Evolutionary conservation across 2,329 filamentous ascomycete species (phyloP), one percentile per base, ranked within the genome.

Genomic region (Cladosporium halotolerans): DNA sequence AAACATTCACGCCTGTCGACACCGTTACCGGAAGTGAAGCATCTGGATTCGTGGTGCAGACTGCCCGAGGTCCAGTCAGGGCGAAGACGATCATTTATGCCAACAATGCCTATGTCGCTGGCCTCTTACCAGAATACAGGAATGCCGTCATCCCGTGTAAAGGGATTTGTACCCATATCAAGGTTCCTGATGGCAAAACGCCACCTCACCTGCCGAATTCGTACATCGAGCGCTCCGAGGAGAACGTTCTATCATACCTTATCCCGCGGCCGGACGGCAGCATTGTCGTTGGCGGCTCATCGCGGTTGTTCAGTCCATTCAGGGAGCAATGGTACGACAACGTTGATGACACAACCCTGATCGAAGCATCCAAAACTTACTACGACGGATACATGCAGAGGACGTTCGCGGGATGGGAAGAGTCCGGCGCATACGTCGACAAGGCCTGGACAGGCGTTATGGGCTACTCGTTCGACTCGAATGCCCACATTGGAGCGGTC

Each of bases 1-100:
- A 90, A 68, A 89, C 86, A 3, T 81, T 77, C 53, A 90, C 87
- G 6, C 80, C 85, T 0, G 86, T 83, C 1, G 57, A 54, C 4
- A 23, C 56, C 1, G 58, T 69, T 5, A 57, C 60, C 8, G 16
- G 16, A 18, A 18, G 16, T 18, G 16, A 18, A 18, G 16, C 16
- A 18, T 18, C 16, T 18, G 16, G 16, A 3, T 18, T 18, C 16
- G 16, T 18, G 7, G 45, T 34, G 9, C 33, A 34, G 13, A 34
- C 33, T 13, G 9, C 33, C 33, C 33, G 33, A 34, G 33, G 33
- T 34, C 33, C 33, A 1, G 61, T 71, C 34, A 63, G 64, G 45
- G 59, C 61, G 0, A 61, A 62, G 0, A 68, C 69, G 14, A 63
- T 71, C 1, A 48, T 63, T 33, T 61, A 74, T 34, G 57, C 68